Conservation (phyloP, 192 early-diverging fungal species). For the Geranomyces michiganensis region DNA sequence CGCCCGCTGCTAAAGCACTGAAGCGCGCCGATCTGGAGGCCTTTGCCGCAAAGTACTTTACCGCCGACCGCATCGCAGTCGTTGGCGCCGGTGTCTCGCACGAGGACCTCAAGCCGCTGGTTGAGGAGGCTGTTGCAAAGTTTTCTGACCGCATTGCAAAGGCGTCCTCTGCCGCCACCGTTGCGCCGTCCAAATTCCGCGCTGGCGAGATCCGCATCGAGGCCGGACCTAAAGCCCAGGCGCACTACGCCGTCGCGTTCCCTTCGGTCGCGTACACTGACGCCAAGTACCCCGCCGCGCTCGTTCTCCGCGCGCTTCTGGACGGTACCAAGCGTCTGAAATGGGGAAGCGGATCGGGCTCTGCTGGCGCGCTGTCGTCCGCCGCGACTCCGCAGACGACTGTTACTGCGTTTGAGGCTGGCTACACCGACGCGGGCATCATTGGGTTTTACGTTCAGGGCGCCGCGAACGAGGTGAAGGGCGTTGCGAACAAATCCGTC, state of each 20-base stretch:
- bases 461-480: slow-evolving; percentile 40
- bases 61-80: slow-evolving; percentile 74
- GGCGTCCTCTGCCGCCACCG: slow-evolving; percentile 36
- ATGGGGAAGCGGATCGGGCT: slow-evolving; percentile 46
- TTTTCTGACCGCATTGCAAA: slow-evolving; percentile 36
- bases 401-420: slow-evolving; percentile 71
- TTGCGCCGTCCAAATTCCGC: slow-evolving; percentile 56
- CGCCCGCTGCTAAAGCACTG: slow-evolving; percentile 60
- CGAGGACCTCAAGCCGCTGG: slow-evolving; percentile 67
- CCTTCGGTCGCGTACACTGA: slow-evolving; percentile 63
- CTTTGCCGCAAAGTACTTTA: slow-evolving; percentile 74
- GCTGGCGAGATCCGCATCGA: slow-evolving; percentile 88
- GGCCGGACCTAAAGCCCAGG: slow-evolving; percentile 42
- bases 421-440: slow-evolving; percentile 90
- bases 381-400: slow-evolving; percentile 61
- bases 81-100: slow-evolving; percentile 84
- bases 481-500: slow-evolving; percentile 40
- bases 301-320: slow-evolving; percentile 53
- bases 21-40: slow-evolving; percentile 70
- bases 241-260: slow-evolving; percentile 85
- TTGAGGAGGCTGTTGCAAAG: slow-evolving; percentile 56
- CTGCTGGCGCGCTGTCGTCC: slow-evolving; percentile 61
- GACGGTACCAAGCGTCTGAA: slow-evolving; percentile 48
- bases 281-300: slow-evolving; percentile 65
- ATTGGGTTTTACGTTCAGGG: slow-evolving; percentile 79